These are phyloP conservation scores for Tuctoria greenei DNA, from an alignment of 176 grass and related monocot genomes.

Conservation along the genomic window DNA sequence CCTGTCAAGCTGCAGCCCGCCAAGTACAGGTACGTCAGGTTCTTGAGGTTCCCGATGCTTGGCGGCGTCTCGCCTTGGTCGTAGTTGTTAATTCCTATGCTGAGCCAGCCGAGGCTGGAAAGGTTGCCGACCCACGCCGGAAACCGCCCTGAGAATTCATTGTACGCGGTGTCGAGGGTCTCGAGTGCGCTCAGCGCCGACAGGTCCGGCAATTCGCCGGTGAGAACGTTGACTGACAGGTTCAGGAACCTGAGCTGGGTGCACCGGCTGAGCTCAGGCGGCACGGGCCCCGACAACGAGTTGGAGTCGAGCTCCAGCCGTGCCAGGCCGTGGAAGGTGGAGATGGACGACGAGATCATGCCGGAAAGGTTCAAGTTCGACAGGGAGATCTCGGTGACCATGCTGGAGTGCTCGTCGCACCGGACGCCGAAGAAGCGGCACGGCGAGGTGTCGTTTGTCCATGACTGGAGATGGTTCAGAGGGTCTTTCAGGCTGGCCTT, in stretches of 20 bases:
- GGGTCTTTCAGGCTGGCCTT: slow-evolving; percentile 60
- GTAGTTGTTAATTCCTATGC: slow-evolving; percentile 53
- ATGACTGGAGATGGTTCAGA: slow-evolving; percentile 61
- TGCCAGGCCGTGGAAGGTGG: slow-evolving; percentile 12
- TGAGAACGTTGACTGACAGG: slow-evolving; percentile 54
- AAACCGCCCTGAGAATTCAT: slow-evolving; percentile 48
- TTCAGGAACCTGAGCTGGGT: slow-evolving; percentile 59
- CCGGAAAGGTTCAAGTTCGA: slow-evolving; percentile 69
- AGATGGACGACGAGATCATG: slow-evolving; percentile 56
- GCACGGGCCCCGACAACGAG: slow-evolving; percentile 46
- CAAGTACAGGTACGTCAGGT: slow-evolving; percentile 73
- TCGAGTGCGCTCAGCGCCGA: slow-evolving; percentile 42
- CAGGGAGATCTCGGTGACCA: slow-evolving; percentile 54
- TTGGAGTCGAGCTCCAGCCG: slow-evolving; percentile 65
- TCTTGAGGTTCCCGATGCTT: slow-evolving; percentile 70
- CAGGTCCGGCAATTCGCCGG: slow-evolving; percentile 59
- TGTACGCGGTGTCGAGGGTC: slow-evolving; percentile 53
- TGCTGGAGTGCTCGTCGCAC: slow-evolving; percentile 32
- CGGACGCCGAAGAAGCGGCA: slow-evolving; percentile 64
- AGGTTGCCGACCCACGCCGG: slow-evolving; percentile 56
- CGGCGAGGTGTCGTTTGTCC: slow-evolving; percentile 47
- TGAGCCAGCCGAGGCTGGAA: slow-evolving; percentile 38
- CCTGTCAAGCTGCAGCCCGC: slow-evolving; percentile 49
- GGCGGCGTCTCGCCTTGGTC: slow-evolving; percentile 50
- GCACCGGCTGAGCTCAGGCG: slow-evolving; percentile 47